Conservation (phyloP, 805 yeast species). For the Tetrapisispora arboricola region DNA sequence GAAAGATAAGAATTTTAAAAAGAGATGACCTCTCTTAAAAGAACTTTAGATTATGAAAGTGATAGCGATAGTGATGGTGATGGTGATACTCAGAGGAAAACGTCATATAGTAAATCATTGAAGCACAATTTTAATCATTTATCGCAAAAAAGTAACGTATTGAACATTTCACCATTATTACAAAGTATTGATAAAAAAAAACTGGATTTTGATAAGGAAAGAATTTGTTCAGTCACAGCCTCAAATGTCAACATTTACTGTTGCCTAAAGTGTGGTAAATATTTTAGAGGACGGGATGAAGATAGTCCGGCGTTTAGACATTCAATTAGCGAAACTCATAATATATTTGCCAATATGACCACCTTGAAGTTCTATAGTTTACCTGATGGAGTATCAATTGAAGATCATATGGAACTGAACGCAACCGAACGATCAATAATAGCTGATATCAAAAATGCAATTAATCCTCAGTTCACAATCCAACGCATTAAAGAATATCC, state of each 20-base stretch:
- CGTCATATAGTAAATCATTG: too few relatives aligned
- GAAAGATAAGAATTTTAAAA: background rate
- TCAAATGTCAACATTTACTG: slow-evolving; percentile 55
- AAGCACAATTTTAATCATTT: too few relatives aligned
- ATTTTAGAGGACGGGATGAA: slow-evolving; percentile 54
- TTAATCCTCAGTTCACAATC: slow-evolving; percentile 41
- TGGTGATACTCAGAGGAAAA: too few relatives aligned
- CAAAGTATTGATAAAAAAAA: slow-evolving; percentile 21
- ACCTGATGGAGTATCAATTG: slow-evolving; percentile 40
- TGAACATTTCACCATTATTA: slow-evolving; percentile 18
- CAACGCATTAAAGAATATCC: slow-evolving; percentile 30
- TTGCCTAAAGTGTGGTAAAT: slow-evolving; percentile 66
- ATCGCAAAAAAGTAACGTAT: too few relatives aligned
- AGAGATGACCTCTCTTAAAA: background rate
- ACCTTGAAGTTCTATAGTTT: slow-evolving; percentile 42
- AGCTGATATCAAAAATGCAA: slow-evolving; percentile 41
- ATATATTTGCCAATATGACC: slow-evolving; percentile 47
- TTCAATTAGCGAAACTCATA: slow-evolving; percentile 52
- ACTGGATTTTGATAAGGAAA: slow-evolving; percentile 60
- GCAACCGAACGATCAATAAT: slow-evolving; percentile 14
- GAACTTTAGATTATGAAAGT: slow-evolving; percentile 1
- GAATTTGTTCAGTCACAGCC: slow-evolving; percentile 53
- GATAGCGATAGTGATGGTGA: background rate
- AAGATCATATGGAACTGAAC: background rate
- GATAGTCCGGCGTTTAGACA: slow-evolving; percentile 62